Base-by-base conservation (phyloP, 805 yeast genomes). In the Metschnikowia kunwiensis region DNA sequence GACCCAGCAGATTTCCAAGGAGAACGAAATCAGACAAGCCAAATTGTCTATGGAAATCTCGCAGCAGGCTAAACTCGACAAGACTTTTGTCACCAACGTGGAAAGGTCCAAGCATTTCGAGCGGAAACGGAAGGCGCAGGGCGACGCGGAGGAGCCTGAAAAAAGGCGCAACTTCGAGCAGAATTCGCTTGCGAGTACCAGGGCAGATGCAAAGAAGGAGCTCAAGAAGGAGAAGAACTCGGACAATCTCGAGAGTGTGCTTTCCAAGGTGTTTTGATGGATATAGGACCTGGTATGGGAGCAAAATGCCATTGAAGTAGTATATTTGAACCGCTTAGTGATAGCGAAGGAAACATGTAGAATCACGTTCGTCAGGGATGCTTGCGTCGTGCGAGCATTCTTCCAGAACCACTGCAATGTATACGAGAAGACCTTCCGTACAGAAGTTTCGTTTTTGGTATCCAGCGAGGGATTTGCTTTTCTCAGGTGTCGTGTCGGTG, bases 1-100 rank as follows among this genome's bases (percentile, higher is more conserved):
- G 56, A 89, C 97, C 3, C 94, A 84, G 57, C 96, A 91, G 57
- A 85, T 91, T 46, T 88, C 96, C 2, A 77, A 77, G 52, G 97
- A 93, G 63, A 82, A 83, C 46, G 96, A 89, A 59, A 73, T 82
- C 27, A 80, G 96, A 60, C 95, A 88, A 53, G 78, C 91, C 34
- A 88, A 86, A 63, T 68, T 91, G 54, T 81, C 88, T 44, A 76
- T 94, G 42, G 97, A 93, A 60, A 76, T 93, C 24, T 75, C 94
- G 1, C 96, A 87, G 59, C 95, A 94, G 26, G 83, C 80, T 38
- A 83, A 86, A 50, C 73, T 91, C 58, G 89, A 89, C 66, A 86
- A 87, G 61, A 76, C 82, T 12, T 93, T 82, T 56, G 76, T 89
- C 41, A 75, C 74, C 47, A 88, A 87, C 54, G 89, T 91, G 28